Evolutionary conservation across 495 filamentous ascomycete species (phyloP).

Genomic region (Cryomyces minteri): DNA sequence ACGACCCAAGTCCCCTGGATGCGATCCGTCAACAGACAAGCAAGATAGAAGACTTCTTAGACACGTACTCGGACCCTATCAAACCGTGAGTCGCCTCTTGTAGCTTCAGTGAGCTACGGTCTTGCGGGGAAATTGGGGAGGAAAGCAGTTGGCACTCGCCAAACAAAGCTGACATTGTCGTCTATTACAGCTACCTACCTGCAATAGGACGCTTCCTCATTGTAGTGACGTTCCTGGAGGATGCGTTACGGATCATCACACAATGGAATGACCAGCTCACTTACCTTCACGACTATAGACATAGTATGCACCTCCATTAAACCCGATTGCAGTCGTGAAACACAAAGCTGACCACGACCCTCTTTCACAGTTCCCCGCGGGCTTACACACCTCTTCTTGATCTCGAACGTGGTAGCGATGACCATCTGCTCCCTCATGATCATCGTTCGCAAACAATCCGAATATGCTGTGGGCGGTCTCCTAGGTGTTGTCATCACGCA

Average conservation of each 20-base stretch:
- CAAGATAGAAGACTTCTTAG: constrained; percentile 93
- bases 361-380: constrained; percentile 56
- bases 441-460: constrained; percentile 78
- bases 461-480: constrained; percentile 79
- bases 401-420: constrained; percentile 86
- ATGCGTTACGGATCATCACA: constrained; percentile 86
- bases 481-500: constrained; percentile 87
- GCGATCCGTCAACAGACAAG: constrained; percentile 84
- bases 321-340: background rate
- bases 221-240: constrained; percentile 95
- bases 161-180: background rate
- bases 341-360: background rate
- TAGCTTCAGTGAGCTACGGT: too few relatives aligned
- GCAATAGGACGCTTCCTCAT: constrained; percentile 94
- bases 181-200: constrained; percentile 57
- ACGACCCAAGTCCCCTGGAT: constrained; percentile 76
- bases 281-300: constrained; percentile 82
- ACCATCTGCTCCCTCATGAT: constrained; percentile 61
- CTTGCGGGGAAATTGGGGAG: background rate
- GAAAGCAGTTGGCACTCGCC: background rate
- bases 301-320: constrained; percentile 42
- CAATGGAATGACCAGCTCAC: constrained; percentile 94
- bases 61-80: constrained; percentile 73
- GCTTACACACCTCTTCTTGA: constrained; percentile 83
- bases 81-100: constrained; percentile 62